Evolutionary conservation across 768 basidiomycete species (phyloP), one percentile per base, ranked within the genome.

Genomic region (Grammothele lineata): DNA sequence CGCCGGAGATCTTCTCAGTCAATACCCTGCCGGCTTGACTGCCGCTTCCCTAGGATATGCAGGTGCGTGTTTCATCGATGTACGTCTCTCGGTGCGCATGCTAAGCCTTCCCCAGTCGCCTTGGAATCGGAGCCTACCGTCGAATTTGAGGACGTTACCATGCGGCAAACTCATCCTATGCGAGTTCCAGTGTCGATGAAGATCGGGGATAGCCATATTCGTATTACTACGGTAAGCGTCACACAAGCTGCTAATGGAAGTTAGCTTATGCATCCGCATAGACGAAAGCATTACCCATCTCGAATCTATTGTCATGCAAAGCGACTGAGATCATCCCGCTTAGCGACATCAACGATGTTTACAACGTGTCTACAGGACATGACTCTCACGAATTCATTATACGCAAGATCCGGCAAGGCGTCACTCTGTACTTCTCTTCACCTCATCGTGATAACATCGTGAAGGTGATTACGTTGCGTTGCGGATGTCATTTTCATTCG

Each of bases 371-470:
- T 2, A 86, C 83, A 14, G 86, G 87, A 6, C 77, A 81, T 14
- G 87, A 92, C 42, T 71, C 72, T n/a, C 60, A 83, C 45, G 87
- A 92, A 58, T 92, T 93, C 58, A 85, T 91, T 51, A 81, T 92
- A 51, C 77, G 90, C 36, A 76, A 85, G 37, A 80, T 77, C 47
- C 73, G 77, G 49, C 85, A 87, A 50, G 83, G 82, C 4, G 71
- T 77, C 8, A 89, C 85, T 0, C 68, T 85, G 33, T 90, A 88
- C 57, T 90, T 91, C 61, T 81, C 84, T 10, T 88, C 89, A 0
- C 70, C 74, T 1, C 64, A 71, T 39, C 76, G 88, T 5, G 91
- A 92, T 42, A 64, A 54, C 36, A 83, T 92, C 44, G 81, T 91
- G 43, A 87, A 88, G 75, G 89, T 84, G 56, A 15, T 38, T n/a